phyloP scores from a whole-genome alignment of 108 stramenopile genomes.

The Aureococcus anophagefferens region DNA sequence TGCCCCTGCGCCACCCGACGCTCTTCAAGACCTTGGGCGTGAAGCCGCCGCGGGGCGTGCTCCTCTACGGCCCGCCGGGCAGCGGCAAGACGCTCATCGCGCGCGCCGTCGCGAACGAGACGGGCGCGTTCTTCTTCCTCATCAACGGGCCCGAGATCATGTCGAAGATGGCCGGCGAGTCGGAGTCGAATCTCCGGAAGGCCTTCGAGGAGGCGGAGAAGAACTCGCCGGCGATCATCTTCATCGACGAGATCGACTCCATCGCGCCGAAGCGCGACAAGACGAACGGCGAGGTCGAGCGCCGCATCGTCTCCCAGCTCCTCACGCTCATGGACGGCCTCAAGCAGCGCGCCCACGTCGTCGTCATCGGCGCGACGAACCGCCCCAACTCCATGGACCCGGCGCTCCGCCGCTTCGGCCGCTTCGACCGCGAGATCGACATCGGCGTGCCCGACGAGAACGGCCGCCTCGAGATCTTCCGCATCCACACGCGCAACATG shows the following conservation, averaged over 20 bases:
- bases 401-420: constrained; percentile 94
- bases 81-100: constrained; percentile 98
- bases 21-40: constrained; percentile 99
- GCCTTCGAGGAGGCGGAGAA: constrained; percentile 97
- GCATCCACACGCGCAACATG: constrained; percentile 99
- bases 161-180: constrained; percentile 99
- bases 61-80: constrained; percentile 99
- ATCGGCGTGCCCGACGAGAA: constrained; percentile 99
- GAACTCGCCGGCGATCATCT: constrained; percentile 99
- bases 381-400: constrained; percentile 89
- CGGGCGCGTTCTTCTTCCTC: constrained; percentile 98
- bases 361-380: constrained; percentile 98
- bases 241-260: constrained; percentile 99
- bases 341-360: constrained; percentile 86
- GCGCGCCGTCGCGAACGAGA: constrained; percentile 98
- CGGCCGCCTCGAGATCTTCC: constrained; percentile 97
- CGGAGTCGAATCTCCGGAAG: constrained; percentile 93
- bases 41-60: constrained; percentile 98
- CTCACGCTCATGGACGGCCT: constrained; percentile 98
- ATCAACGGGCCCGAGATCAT: constrained; percentile 99
- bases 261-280: constrained; percentile 99
- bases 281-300: constrained; percentile 98
- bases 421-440: constrained; percentile 99
- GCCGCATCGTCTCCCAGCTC: constrained; percentile 95
- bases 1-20: constrained; percentile 95